Conservation (phyloP, 1,284 basidiomycete species). For the Cryptococcus jaspeensis region DNA sequence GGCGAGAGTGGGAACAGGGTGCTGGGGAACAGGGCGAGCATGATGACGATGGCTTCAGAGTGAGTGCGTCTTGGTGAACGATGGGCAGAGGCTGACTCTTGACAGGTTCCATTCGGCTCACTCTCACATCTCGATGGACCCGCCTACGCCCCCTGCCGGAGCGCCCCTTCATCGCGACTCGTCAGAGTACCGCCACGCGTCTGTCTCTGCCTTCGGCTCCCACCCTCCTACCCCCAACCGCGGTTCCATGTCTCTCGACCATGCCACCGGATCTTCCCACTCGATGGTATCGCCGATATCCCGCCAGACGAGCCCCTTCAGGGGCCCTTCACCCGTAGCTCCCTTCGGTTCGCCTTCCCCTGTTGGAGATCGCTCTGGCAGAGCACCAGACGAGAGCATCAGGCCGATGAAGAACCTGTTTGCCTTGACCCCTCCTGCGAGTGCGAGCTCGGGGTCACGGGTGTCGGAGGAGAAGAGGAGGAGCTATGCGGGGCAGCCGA, state of each 20-base stretch:
- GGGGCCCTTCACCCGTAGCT: not conserved
- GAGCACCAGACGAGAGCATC: not conserved
- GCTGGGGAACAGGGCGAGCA: not conserved
- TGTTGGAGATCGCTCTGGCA: not conserved
- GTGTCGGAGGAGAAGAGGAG: constrained; percentile 1
- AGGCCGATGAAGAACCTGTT: constrained; percentile 3
- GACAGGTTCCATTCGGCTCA: constrained; percentile 12
- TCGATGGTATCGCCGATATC: not conserved
- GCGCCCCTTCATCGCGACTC: constrained; percentile 9
- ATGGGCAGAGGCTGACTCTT: not conserved
- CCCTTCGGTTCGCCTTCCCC: not conserved
- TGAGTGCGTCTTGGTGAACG: not conserved
- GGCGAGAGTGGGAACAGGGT: not conserved
- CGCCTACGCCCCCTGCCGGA: not conserved
- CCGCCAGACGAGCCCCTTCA: not conserved
- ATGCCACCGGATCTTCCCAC: not conserved
- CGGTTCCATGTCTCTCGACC: not conserved
- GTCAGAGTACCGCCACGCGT: constrained; percentile 14
- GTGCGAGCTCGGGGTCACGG: not conserved
- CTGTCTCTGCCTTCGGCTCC: constrained; percentile 17
- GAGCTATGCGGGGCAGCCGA: constrained; percentile 10
- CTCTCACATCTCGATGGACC: not conserved
- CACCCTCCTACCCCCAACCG: constrained; percentile 12
- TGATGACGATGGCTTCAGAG: constrained; percentile 4
- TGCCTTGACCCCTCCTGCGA: not conserved